Conservation (phyloP, 2,329 filamentous ascomycete genomes). For the Fusarium napiforme region DNA sequence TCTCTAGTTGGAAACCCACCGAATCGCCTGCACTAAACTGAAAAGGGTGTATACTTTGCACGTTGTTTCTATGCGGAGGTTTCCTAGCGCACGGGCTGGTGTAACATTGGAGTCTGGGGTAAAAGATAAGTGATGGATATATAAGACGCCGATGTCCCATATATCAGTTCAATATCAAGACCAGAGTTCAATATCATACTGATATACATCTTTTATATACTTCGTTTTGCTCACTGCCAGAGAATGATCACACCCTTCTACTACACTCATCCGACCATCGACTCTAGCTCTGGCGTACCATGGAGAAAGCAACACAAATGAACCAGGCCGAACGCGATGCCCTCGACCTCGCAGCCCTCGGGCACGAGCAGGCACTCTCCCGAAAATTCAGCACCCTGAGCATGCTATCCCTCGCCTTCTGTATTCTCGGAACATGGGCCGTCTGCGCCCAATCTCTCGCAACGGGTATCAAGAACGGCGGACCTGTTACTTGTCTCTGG, state of each 20-base stretch:
- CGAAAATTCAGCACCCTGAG: slow-evolving; percentile 64
- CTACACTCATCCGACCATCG: slow-evolving; percentile 17
- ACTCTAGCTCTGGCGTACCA: slow-evolving; percentile 38
- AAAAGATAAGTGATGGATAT: slow-evolving; percentile 27
- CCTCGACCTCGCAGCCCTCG: slow-evolving; percentile 52
- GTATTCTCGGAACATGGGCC: slow-evolving; percentile 67
- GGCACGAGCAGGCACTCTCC: slow-evolving; percentile 51
- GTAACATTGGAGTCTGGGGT: slow-evolving; percentile 15
- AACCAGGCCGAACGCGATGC: slow-evolving; percentile 38
- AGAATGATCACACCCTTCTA: slow-evolving; percentile 31
- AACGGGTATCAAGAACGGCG: slow-evolving; percentile 63
- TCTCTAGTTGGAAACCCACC: slow-evolving; percentile 7
- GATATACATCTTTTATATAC: neutral
- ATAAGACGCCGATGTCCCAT: slow-evolving; percentile 11
- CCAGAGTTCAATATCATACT: neutral
- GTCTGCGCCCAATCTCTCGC: slow-evolving; percentile 61
- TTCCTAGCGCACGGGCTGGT: slow-evolving; percentile 8
- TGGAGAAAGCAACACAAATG: slow-evolving; percentile 36
- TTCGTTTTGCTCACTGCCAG: slow-evolving; percentile 4
- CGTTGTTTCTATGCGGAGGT: slow-evolving; percentile 5
- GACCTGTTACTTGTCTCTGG: slow-evolving; percentile 65
- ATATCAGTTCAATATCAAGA: neutral
- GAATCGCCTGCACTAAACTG: slow-evolving; percentile 22
- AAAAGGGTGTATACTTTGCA: slow-evolving; percentile 33
- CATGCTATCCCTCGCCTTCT: slow-evolving; percentile 67